Base-by-base conservation (phyloP, 495 filamentous ascomycete genomes). In the Bathelium albidoporum region DNA sequence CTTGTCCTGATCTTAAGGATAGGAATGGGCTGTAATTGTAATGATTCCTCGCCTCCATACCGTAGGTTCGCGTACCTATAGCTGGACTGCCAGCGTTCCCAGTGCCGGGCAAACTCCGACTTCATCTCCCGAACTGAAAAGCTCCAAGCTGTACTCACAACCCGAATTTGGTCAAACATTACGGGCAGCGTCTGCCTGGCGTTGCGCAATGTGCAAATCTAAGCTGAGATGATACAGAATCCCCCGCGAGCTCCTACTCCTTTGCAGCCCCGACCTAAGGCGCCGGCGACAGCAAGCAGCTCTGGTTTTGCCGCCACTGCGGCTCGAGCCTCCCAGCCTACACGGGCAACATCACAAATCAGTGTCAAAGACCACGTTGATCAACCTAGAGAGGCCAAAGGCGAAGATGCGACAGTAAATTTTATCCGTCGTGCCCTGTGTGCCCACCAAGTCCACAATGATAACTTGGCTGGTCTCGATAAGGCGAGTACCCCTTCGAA, bases 381-480 rank as follows among this genome's bases (percentile, higher is more conserved):
- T 55, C 43, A 76, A 0, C 45, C 68, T 31, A 43, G 67, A 26
- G 81, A 81, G 67, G 64, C 73, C n/a, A 64, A 72, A 18, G 79
- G 78, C 31, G 83, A 89, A 60, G 81, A 81, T 66, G 79, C 79
- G 2, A 87, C 85, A 1, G 69, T 76, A 3, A 75, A 79, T 26
- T 79, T 89, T 55, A 85, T 90, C 64, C 80, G 86, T 64, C 82
- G 85, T 14, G 80, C 85, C 18, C 78, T 90, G n/a, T 88, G 85
- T 69, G 61, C 73, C 12, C 79, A 83, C 29, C 79, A 82, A 32
- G 72, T 73, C 24, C 73, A 75, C 61, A 70, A 44, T 49, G 74
- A 75, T 44, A 68, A 71, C 28, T 58, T 67, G 14, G 60, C 66
- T 22, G 61, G 68, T 29, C 62, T 66, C 58, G 69, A 76, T 44